Evolutionary conservation across 306 rosid species (phyloP), one percentile per base, ranked within the genome.

Genomic region (Begonia peltatifolia): DNA sequence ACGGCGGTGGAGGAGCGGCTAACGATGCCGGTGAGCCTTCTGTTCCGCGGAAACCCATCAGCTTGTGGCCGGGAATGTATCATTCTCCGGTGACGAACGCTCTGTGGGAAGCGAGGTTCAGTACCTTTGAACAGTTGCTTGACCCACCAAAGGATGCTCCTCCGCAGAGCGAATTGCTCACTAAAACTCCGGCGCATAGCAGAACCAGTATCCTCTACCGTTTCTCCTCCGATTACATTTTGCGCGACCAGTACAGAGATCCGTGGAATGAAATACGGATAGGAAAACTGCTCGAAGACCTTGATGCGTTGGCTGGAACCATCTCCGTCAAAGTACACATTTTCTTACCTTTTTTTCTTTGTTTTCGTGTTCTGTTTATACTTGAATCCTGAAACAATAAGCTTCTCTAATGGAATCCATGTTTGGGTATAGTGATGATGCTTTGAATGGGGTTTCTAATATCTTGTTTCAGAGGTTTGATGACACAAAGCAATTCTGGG

Each of bases 61-160:
- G 62, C 16, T 14, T 85, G 46, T 90, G 97, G 97, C 95, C 95
- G 1, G 99, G 95, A 50, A 86, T 86, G 88, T 84, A 79, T 79
- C 96, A 83, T 56, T 90, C 99, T 9, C 94, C 99, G 15, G 99
- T 90, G 43, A 86, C 99, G 1, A 65, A 84, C 5, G 99, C 99
- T 2, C 68, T 90, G 7, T 90, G 99, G 99, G 92, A 86, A 48
- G 94, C 95, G 0, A 68, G 96, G 72, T 55, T 63, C 1, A 67
- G 68, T 11, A 83, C 76, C 38, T 83, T 83, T 35, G 95, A 80
- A 72, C 67, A 75, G 63, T 76, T 85, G 49, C 73, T 83, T 12
- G 88, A 90, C 64, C 88, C 93, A 15, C 94, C 93, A 0, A 70
- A 67, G 17, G 99, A 90, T 55, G 93, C 94, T 2, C 94, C 94